Base-by-base conservation (phyloP, 2,329 filamentous ascomycete genomes). In the Beauveria medogensis region DNA sequence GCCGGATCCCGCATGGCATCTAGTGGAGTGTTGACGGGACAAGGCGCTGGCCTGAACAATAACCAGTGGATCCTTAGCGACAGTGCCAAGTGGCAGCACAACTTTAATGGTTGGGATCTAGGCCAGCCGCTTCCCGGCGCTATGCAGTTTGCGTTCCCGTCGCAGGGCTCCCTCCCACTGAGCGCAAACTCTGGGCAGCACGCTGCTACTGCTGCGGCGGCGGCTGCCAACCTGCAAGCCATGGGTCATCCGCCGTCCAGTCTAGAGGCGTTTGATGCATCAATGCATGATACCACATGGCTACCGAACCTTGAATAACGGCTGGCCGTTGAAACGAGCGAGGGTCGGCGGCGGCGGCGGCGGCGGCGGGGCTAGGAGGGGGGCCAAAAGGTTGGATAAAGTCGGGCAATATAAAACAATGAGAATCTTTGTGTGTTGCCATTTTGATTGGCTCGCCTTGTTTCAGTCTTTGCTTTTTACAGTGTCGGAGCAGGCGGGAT, bases 51-150 rank as follows among this genome's bases (percentile, higher is more conserved):
- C 6, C 47, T 84, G 50, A 81, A 83, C 63, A 77, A 78, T 9
- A 78, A 81, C 63, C 80, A 84, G 44, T 85, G 81, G 80, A 82
- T 83, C 65, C 69, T 85, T 22, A 82, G 77, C 58, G 82, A 85
- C 62, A 78, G 82, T 20, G 81, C 79, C 28, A 80, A 76, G 63
- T 84, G 82, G 81, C 81, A 84, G 62, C 80, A 83, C 59, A 78
- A 82, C 63, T 85, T 84, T 66, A 77, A 82, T 59, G 71, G 75
- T 3, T 85, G 82, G 82, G 78, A 76, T 40, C 69, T 78, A 59
- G 69, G 72, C 30, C 67, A 66, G 59, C 61, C 63, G 30, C 66
- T 65, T 3, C 63, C 70, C 41, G 64, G 67, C 26, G 67, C 63
- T 10, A 65, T 66, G 14, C 63, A 70, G 8, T 73, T 74, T 53